Percentiles rank a stretch among this genome's conserved stretches.
phyloP scores from a whole-genome alignment of 2,329 filamentous ascomycete species.

The Balansia obtecta region DNA sequence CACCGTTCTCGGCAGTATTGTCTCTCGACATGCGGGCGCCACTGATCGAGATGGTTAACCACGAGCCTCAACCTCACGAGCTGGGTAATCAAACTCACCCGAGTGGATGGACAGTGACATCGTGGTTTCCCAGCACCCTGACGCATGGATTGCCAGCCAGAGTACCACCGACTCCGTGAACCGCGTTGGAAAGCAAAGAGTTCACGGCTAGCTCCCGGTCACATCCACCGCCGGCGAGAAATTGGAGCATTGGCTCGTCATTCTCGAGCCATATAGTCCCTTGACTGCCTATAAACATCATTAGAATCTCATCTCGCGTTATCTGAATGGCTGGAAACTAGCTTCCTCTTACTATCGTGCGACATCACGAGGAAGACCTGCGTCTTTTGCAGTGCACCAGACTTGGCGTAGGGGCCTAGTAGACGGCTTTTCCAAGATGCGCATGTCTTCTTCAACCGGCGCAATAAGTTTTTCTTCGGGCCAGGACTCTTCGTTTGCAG shows the following conservation, averaged over 20 bases:
- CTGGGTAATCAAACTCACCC: conserved; percentile 18
- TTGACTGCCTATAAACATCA: conserved; percentile 34
- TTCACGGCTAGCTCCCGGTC: conserved; percentile 42
- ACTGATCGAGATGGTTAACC: conserved; percentile 16
- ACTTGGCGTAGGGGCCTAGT: conserved; percentile 43
- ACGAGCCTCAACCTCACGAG: conserved; percentile 3
- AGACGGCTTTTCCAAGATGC: conserved; percentile 32
- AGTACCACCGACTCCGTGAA: conserved; percentile 45
- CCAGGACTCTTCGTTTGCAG: conserved; percentile 23
- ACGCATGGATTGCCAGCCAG: conserved; percentile 47
- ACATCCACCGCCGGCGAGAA: conserved; percentile 44
- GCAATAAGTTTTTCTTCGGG: conserved; percentile 11
- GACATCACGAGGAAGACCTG: conserved; percentile 56
- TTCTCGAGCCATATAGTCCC: conserved; percentile 45
- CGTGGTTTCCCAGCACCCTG: conserved; percentile 38
- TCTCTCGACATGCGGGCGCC: conserved; percentile 51
- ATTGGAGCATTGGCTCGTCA: conserved; percentile 47
- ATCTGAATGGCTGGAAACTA: too few relatives aligned
- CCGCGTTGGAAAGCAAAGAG: conserved; percentile 38
- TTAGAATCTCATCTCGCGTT: not conserved
- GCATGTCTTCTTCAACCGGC: conserved; percentile 6
- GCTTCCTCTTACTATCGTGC: conserved; percentile 38
- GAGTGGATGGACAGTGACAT: conserved; percentile 55
- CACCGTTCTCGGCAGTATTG: conserved; percentile 43
- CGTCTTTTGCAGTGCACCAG: conserved; percentile 45